Evolutionary conservation across 495 filamentous ascomycete genomes (phyloP).

Genomic region (Penicillium antarcticum): DNA sequence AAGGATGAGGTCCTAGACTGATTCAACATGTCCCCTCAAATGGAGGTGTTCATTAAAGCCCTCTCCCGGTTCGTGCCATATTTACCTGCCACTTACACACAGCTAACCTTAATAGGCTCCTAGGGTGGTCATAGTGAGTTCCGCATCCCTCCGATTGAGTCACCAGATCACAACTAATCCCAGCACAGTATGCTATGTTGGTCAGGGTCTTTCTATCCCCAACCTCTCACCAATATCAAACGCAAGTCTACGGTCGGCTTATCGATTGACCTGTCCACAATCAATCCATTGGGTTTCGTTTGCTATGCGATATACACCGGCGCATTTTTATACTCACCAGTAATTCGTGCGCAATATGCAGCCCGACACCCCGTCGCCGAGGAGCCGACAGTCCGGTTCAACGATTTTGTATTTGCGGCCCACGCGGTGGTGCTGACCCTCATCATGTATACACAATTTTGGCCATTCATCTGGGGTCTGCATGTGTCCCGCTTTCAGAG

Average conservation of each 20-base stretch:
- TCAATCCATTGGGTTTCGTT: conserved; percentile 80
- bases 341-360: conserved; percentile 80
- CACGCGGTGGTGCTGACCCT: conserved; percentile 70
- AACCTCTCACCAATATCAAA: conserved; percentile 70
- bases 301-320: conserved; percentile 72
- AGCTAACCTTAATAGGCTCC: conserved; percentile 21
- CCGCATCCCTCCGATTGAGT: no score
- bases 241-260: conserved; percentile 76
- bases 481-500: conserved; percentile 49
- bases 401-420: conserved; percentile 82
- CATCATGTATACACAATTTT: conserved; percentile 71
- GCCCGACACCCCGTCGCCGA: conserved; percentile 67
- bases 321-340: conserved; percentile 71
- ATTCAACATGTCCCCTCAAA: conserved; percentile 24
- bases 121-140: conserved; percentile 47
- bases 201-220: conserved; percentile 91
- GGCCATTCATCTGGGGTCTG: conserved; percentile 71
- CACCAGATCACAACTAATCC: neutral
- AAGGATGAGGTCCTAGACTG: neutral
- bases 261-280: conserved; percentile 78
- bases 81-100: neutral
- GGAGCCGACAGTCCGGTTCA: conserved; percentile 80
- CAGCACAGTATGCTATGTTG: conserved; percentile 59
- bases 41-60: conserved; percentile 37
- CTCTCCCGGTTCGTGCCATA: conserved; percentile 38